Evolutionary conservation across 2,329 filamentous ascomycete genomes (phyloP), one percentile per base, ranked within the genome.

Genomic region (Fusarium austroafricanum): DNA sequence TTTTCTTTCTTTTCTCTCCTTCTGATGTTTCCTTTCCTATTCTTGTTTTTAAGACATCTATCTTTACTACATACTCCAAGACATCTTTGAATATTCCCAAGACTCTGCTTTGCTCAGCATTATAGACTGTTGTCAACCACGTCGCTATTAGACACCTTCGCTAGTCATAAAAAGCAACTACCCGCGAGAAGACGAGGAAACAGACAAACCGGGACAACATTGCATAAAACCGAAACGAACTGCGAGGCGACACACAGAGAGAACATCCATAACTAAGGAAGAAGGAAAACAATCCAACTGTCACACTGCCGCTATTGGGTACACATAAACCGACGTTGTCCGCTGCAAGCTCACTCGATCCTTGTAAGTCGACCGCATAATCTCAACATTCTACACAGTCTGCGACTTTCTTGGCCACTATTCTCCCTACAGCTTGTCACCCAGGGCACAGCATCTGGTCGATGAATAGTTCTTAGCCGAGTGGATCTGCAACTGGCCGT

Each of bases 401-500:
- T 39, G 31, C 52, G 47, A 60, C 61, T 50, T 64, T 11, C 29
- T 31, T 11, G 29, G 10, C 29, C 29, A 12, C 29, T 12, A 31
- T 31, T 11, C 29, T 11, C 10, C 12, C 29, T 31, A 31, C 29
- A 10, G 43, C 43, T 44, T 61, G 35, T 61, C 64, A 65, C 58
- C 59, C 69, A 61, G 55, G 45, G 51, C 50, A 65, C 72, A 68
- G 47, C 45, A 55, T 62, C 53, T 60, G 53, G 58, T 38, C 47
- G 64, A 59, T 61, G 49, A 57, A 63, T 61, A 61, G 61, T 62
- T 61, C 61, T 55, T 68, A 73, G 56, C 67, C 71, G 62, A 67
- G 52, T 63, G 54, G 37, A 57, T 42, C 71, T 75, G 75, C 73
- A 73, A 58, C 66, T 64, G 54, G 50, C 75, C 75, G 75, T 61